These are phyloP conservation scores for Graphiopsis chlorocephala DNA, from an alignment of 2,329 filamentous ascomycete genomes.

Conservation along the genomic window DNA sequence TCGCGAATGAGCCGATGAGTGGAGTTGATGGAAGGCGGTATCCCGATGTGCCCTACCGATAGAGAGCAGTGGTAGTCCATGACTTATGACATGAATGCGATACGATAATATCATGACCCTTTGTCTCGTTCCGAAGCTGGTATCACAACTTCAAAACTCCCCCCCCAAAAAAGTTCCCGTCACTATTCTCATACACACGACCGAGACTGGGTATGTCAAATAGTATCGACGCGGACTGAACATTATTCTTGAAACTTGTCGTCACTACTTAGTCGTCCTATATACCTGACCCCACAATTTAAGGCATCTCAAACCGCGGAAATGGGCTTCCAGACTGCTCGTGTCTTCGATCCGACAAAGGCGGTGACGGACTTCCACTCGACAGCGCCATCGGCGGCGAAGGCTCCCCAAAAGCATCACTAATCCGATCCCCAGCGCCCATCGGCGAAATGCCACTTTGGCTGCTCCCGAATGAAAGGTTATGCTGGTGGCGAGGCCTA, in stretches of 20 bases:
- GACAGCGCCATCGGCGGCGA: not conserved
- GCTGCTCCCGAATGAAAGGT: not conserved
- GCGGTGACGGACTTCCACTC: not conserved
- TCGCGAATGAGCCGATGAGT: slow-evolving; percentile 19
- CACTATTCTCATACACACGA: not conserved
- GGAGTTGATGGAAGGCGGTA: slow-evolving; percentile 26
- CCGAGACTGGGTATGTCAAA: too few species aligned
- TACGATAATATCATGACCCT: not conserved
- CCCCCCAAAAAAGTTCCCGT: not conserved
- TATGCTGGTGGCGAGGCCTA: not conserved
- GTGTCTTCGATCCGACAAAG: not conserved
- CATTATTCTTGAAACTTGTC: not conserved
- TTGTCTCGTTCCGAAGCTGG: not conserved
- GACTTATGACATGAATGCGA: not conserved
- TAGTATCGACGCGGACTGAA: not conserved
- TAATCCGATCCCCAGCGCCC: not conserved
- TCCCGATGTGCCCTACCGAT: slow-evolving; percentile 19
- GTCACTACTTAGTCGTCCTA: not conserved
- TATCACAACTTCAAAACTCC: too few species aligned
- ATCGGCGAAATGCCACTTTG: not conserved
- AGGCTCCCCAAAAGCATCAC: not conserved
- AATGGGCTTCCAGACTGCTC: not conserved
- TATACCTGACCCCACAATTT: not conserved
- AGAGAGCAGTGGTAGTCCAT: not conserved
- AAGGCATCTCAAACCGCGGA: not conserved